Conservation (phyloP, 257 asterid species). For the Coffea eugenioides region DNA sequence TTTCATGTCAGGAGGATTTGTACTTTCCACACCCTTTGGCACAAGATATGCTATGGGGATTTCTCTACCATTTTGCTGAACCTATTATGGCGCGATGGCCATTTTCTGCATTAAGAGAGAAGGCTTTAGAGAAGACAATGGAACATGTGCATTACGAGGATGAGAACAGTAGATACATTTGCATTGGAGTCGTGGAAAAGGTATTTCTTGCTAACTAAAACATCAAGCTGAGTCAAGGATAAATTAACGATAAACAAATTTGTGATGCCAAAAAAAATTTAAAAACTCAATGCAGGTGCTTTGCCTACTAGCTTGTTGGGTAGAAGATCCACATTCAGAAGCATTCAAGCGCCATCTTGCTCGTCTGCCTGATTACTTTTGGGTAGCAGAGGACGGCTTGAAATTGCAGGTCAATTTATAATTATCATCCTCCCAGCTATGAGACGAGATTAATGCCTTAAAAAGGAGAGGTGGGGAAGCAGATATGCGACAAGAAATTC, state of each 20-base stretch:
- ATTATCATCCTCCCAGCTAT: too few relatives aligned
- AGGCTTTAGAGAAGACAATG: constrained; percentile 38
- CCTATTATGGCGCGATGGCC: constrained; percentile 47
- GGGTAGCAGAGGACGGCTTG: constrained; percentile 72
- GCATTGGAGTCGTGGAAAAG: constrained; percentile 54
- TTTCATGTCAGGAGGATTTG: constrained; percentile 38
- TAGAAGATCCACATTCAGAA: constrained; percentile 50
- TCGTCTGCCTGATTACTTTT: constrained; percentile 49
- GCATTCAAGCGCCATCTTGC: constrained; percentile 45
- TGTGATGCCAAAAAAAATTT: not conserved
- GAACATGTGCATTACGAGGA: constrained; percentile 51
- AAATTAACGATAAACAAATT: not conserved
- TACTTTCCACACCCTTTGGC: constrained; percentile 42
- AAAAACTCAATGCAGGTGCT: constrained; percentile 21
- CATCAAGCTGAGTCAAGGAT: not conserved
- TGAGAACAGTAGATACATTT: constrained; percentile 39
- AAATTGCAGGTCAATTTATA: constrained; percentile 41
- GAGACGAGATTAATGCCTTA: too few relatives aligned
- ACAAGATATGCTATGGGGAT: constrained; percentile 44
- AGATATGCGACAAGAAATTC: too few relatives aligned
- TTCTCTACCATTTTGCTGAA: constrained; percentile 35
- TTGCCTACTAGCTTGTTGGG: constrained; percentile 58
- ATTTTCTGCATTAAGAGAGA: constrained; percentile 36
- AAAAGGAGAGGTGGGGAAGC: too few relatives aligned
- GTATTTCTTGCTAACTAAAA: constrained; percentile 4